A percentile compares a stretch with the other conserved stretches of the same genome.
phyloP scores from a whole-genome alignment of 441 rosid species.

The Raphanus hybrid region DNA sequence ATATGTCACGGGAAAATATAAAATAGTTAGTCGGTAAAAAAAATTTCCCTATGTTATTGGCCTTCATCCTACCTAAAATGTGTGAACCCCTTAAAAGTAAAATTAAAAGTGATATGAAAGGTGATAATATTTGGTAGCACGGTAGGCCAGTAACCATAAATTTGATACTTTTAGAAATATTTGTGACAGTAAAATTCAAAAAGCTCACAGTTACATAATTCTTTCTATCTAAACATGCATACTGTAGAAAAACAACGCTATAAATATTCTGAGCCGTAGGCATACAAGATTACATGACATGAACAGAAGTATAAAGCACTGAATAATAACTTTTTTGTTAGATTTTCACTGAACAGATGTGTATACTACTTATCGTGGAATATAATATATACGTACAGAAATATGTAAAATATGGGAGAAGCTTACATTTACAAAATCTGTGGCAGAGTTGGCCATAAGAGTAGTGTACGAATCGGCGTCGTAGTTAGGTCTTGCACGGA shows the following conservation, averaged over 20 bases:
- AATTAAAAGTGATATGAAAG: background rate
- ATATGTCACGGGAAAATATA: background rate
- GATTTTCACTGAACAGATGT: background rate
- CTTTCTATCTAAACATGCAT: too few species aligned
- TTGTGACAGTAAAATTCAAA: background rate
- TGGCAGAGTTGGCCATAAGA: constrained; percentile 55
- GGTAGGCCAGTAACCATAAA: background rate
- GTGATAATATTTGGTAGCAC: background rate
- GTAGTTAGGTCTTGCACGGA: constrained; percentile 53
- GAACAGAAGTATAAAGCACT: background rate
- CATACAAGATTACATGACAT: background rate
- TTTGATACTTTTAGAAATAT: background rate
- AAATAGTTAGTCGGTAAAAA: background rate
- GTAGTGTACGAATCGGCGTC: constrained; percentile 58
- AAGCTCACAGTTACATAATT: too few species aligned
- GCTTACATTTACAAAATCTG: constrained; percentile 57
- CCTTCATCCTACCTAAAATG: background rate
- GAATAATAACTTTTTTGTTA: background rate
- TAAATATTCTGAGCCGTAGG: too few species aligned
- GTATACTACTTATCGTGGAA: background rate
- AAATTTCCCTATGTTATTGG: background rate
- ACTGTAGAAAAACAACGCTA: too few species aligned
- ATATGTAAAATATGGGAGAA: background rate
- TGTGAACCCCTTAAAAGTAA: background rate
- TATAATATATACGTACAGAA: too few species aligned